Base-by-base conservation (phyloP, 495 filamentous ascomycete genomes). In the Trypethelium eluteriae region DNA sequence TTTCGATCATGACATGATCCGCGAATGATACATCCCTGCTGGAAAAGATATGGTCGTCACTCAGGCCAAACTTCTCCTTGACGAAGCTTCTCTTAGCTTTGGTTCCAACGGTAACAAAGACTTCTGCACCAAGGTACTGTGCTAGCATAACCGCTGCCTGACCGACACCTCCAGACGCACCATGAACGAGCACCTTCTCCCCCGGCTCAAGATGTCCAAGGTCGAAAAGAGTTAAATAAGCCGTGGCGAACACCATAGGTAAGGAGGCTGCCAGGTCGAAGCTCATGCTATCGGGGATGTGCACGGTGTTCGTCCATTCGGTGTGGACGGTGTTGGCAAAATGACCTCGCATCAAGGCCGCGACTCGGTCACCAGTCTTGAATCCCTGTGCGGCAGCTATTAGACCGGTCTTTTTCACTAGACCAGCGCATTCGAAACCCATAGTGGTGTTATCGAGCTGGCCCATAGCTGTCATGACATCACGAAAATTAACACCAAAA, bases 181-280 rank as follows among this genome's bases (percentile, higher is more conserved):
- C 75, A 35, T 85, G 83, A 62, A 86, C 85, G 5, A 86, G 71
- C 1, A 86, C 69, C 0, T 70, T 71, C 61, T 83, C 70, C 44
- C 74, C 77, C 16, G 62, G 69, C 47, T 74, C 18, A 2, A 78
- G 44, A 9, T 71, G 66, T 2, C 71, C 76, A 44, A 80, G 34
- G 41, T 80, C 44, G 10, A 78, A 63, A 0, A 85, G 57, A 1
- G 70, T 67, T 66, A 80, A 78, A 0, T 82, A 65, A 0, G 77
- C 69, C 0, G 80, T 82, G 7, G 69, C 44, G 67, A 74, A 81
- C 0, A 78, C 80, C 2, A 67, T 46, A 9, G 77, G 78, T 39
- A 85, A 73, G 0, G 78, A 78, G 0, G 81, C 77, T 0, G 78
- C 82, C 3, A 81, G 77, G 12, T n/a, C n/a, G n/a, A n/a, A n/a